phyloP scores from a whole-genome alignment of 2,329 filamentous ascomycete genomes.

The Leptographium wingfieldii region DNA sequence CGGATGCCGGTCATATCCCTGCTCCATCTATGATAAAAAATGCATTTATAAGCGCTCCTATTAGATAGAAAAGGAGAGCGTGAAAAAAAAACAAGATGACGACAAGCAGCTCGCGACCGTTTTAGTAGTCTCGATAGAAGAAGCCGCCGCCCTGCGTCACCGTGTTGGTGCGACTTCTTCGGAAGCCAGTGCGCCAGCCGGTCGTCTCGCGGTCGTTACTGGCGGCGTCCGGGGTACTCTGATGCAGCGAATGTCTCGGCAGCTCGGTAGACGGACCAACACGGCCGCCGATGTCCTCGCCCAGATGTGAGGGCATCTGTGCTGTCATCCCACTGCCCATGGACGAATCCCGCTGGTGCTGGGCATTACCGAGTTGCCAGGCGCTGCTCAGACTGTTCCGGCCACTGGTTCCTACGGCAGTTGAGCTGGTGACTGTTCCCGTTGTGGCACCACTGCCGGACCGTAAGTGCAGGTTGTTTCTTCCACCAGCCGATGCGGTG shows the following conservation, averaged over 20 bases:
- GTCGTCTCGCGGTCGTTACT: background rate
- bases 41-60: background rate
- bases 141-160: slow-evolving; percentile 6
- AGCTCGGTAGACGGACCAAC: background rate
- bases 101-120: background rate
- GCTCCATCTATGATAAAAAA: background rate
- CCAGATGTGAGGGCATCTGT: background rate
- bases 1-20: background rate
- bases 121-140: slow-evolving; percentile 7
- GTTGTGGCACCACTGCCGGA: slow-evolving; percentile 5
- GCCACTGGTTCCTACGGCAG: slow-evolving; percentile 7
- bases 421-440: slow-evolving; percentile 6
- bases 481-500: background rate
- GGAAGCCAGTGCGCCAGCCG: slow-evolving; percentile 1
- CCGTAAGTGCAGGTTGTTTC: slow-evolving; percentile 2
- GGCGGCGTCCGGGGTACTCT: too few relatives aligned
- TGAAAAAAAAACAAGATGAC: background rate
- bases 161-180: background rate
- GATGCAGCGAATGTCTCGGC: background rate
- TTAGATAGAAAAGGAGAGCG: too few relatives aligned
- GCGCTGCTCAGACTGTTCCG: slow-evolving; percentile 6
- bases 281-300: background rate
- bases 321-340: slow-evolving; percentile 2
- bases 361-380: background rate
- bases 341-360: slow-evolving; percentile 4